phyloP scores from a whole-genome alignment of 2,329 filamentous ascomycete genomes.

The Bipolaris gigantea region DNA sequence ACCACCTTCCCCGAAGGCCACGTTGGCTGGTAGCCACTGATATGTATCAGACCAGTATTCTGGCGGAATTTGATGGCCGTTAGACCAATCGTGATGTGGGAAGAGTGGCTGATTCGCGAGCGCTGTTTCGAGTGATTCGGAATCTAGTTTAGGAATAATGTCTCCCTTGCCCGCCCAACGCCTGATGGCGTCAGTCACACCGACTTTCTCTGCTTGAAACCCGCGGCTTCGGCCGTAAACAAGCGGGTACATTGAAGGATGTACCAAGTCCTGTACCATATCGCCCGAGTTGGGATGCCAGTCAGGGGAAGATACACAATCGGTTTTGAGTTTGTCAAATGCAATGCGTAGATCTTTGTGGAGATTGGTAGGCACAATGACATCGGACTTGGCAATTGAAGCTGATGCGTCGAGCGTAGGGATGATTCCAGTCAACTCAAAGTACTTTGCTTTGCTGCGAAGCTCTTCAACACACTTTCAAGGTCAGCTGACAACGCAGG shows the following conservation, averaged over 20 bases:
- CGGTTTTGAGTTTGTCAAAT: conserved; percentile 54
- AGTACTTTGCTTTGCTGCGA: conserved; percentile 54
- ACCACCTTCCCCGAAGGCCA: conserved; percentile 46
- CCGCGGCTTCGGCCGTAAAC: conserved; percentile 55
- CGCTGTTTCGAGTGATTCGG: neutral
- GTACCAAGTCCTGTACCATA: conserved; percentile 63
- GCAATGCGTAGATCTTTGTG: conserved; percentile 49
- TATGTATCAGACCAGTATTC: conserved; percentile 26
- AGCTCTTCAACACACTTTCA: conserved; percentile 48
- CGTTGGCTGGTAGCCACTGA: conserved; percentile 57
- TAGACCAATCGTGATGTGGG: conserved; percentile 2
- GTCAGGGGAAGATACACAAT: conserved; percentile 45
- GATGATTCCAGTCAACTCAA: conserved; percentile 47
- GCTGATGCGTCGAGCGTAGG: conserved; percentile 51
- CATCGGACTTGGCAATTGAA: conserved; percentile 59
- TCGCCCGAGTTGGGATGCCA: conserved; percentile 63
- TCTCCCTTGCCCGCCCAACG: conserved; percentile 38
- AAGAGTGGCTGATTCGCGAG: neutral
- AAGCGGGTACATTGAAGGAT: conserved; percentile 66
- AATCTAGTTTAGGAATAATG: conserved; percentile 13
- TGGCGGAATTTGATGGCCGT: conserved; percentile 9
- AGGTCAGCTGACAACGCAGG: neutral
- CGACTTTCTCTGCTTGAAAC: conserved; percentile 38
- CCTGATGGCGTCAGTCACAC: conserved; percentile 32
- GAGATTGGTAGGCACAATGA: conserved; percentile 46